Conservation (phyloP, 106 monocot genomes). For the Allium sativum region DNA sequence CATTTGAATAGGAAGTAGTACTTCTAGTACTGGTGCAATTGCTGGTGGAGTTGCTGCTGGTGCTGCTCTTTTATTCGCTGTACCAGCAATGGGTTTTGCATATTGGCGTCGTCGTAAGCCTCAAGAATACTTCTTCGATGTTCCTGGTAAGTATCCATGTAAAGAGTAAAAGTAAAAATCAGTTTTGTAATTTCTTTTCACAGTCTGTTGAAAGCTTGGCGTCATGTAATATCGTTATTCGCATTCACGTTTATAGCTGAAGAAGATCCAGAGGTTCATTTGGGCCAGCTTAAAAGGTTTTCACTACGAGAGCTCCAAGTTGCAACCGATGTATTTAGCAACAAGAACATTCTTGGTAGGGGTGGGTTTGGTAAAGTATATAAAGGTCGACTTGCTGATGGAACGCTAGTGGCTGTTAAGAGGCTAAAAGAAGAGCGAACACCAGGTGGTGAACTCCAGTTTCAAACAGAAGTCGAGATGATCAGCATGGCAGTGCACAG, state of each 20-base stretch:
- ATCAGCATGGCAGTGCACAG: conserved; percentile 76
- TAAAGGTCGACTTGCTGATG: conserved; percentile 62
- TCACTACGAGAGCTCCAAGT: conserved; percentile 61
- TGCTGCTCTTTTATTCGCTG: conserved; percentile 47
- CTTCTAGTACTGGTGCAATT: conserved; percentile 49
- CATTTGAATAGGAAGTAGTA: conserved; percentile 22
- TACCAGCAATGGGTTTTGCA: conserved; percentile 54
- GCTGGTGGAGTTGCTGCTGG: conserved; percentile 56
- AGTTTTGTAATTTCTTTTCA: too few relatives aligned
- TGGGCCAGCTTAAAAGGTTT: conserved; percentile 67
- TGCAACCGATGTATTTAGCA: conserved; percentile 61
- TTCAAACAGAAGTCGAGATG: conserved; percentile 73
- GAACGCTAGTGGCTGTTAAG: conserved; percentile 64
- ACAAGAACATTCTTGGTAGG: conserved; percentile 57
- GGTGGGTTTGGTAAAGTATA: conserved; percentile 74
- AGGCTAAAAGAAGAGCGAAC: conserved; percentile 66
- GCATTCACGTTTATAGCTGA: conserved; percentile 26
- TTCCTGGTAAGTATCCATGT: conserved; percentile 24
- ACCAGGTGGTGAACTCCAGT: conserved; percentile 67
- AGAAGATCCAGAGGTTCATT: conserved; percentile 64
- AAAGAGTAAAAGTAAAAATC: too few relatives aligned
- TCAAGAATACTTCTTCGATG: conserved; percentile 54
- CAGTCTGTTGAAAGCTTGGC: too few relatives aligned
- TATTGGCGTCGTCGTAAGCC: conserved; percentile 54
- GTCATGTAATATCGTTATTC: background rate